Evolutionary conservation across 169 alveolate species (phyloP), one percentile per base, ranked within the genome.

Genomic region (Eimeria sp.): DNA sequence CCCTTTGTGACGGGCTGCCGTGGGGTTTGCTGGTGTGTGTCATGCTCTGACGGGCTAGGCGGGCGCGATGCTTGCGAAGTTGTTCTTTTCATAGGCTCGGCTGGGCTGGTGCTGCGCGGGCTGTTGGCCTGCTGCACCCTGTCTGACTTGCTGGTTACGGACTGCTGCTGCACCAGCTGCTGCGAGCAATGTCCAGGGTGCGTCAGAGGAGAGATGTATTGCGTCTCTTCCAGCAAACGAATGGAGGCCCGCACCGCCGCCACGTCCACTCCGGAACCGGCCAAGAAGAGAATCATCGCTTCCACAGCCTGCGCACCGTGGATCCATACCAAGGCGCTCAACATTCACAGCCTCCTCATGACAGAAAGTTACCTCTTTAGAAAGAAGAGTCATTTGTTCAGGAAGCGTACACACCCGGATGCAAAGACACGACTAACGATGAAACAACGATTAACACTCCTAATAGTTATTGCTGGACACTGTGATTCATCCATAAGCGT

Each of bases 81-180:
- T 7, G 91, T 51, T 43, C 89, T 45, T 54, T 43, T 22, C 11
- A 54, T 4, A 14, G 49, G 75, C 27, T 83, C 91, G 5, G 57
- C 58, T 10, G 75, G 76, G 76, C 63, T 83, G 75, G 91, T 30
- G 57, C 76, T 51, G 43, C 27, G 76, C 43, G 91, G 91, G 91
- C 91, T 83, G 72, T 80, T 45, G 70, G 25, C 22, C 9, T n/a
- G 70, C 16, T 51, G 75, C 51, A 57, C 57, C 76, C 43, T 27
- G n/a, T 83, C 91, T 43, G 57, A 11, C 57, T 83, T 83, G 91
- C 91, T 83, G 78, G 47, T 57, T n/a, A 27, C 25, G 40, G 72
- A 83, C 16, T 25, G 91, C 76, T 54, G 91, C 75, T 54, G 91
- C 91, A 11, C 76, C 75, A 57, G 58, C 76, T 14, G 76, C 34